Conservation (phyloP, 257 asterid species). For the Ocimum tenuiflorum region DNA sequence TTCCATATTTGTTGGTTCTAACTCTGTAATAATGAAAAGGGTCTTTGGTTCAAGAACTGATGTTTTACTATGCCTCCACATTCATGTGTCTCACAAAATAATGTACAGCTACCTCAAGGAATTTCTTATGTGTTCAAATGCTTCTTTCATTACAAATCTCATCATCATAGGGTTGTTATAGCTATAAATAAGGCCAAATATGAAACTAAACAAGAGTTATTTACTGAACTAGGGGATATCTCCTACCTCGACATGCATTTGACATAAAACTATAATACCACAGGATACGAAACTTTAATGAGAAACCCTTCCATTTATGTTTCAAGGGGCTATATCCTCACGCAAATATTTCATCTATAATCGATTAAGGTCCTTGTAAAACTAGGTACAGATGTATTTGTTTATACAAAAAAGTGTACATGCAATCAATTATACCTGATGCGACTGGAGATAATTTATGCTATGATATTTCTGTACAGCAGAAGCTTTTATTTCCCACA, state of each 20-base stretch:
- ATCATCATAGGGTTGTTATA: no score
- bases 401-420: neutral
- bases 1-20: slow-evolving; percentile 4
- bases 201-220: neutral
- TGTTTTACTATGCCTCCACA: slow-evolving; percentile 6
- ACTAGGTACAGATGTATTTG: slow-evolving; percentile 11
- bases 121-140: neutral
- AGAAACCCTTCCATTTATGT: neutral
- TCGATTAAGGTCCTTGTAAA: neutral
- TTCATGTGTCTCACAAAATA: neutral
- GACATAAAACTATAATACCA: no score
- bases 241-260: neutral
- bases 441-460: neutral
- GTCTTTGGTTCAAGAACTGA: slow-evolving; percentile 1
- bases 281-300: neutral
- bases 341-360: neutral
- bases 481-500: neutral
- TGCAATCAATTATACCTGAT: slow-evolving; percentile 1
- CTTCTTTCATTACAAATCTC: neutral
- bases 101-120: neutral
- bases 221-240: neutral
- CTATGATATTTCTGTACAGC: neutral
- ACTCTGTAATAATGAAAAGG: slow-evolving; percentile 1
- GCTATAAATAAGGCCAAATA: no score
- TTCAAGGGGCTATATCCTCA: neutral